These are phyloP conservation scores for Royoungia palumana DNA, from an alignment of 768 basidiomycete species.

Conservation along the genomic window DNA sequence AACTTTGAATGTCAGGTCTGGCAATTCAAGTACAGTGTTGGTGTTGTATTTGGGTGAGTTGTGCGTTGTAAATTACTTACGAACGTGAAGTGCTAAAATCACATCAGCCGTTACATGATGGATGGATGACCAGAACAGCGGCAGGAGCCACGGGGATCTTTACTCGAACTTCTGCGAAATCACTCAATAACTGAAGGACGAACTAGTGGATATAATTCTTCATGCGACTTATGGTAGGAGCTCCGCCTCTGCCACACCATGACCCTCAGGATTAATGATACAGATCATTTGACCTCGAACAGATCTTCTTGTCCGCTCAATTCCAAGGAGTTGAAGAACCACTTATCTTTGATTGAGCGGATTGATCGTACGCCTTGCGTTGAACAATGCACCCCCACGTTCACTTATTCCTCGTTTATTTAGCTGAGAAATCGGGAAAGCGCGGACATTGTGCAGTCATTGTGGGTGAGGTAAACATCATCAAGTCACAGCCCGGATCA, in stretches of 20 bases:
- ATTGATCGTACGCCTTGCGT: slow-evolving; percentile 19
- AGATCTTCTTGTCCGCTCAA: slow-evolving; percentile 25
- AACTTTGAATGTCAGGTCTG: slow-evolving; percentile 21
- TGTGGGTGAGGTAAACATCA: slow-evolving; percentile 13
- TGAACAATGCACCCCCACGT: not conserved
- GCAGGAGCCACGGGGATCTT: slow-evolving; percentile 36
- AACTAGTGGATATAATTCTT: slow-evolving; percentile 25
- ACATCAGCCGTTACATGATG: not conserved
- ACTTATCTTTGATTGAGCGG: slow-evolving; percentile 25
- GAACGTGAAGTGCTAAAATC: slow-evolving; percentile 5
- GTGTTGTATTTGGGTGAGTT: slow-evolving; percentile 21
- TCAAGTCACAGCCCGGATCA: slow-evolving; percentile 25
- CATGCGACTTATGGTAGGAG: slow-evolving; percentile 27
- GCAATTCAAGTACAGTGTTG: slow-evolving; percentile 38
- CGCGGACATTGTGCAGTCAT: slow-evolving; percentile 20
- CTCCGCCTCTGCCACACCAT: not conserved
- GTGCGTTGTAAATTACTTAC: not conserved
- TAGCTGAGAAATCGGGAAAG: slow-evolving; percentile 12
- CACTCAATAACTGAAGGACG: slow-evolving; percentile 27
- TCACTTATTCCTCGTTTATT: not conserved
- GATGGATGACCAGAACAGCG: not conserved
- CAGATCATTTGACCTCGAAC: slow-evolving; percentile 29
- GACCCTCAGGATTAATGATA: not conserved
- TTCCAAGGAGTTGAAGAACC: slow-evolving; percentile 15
- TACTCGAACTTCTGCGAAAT: slow-evolving; percentile 28